These are phyloP conservation scores for Microbotryum violaceum DNA, from an alignment of 1,284 basidiomycete genomes.

Conservation along the genomic window DNA sequence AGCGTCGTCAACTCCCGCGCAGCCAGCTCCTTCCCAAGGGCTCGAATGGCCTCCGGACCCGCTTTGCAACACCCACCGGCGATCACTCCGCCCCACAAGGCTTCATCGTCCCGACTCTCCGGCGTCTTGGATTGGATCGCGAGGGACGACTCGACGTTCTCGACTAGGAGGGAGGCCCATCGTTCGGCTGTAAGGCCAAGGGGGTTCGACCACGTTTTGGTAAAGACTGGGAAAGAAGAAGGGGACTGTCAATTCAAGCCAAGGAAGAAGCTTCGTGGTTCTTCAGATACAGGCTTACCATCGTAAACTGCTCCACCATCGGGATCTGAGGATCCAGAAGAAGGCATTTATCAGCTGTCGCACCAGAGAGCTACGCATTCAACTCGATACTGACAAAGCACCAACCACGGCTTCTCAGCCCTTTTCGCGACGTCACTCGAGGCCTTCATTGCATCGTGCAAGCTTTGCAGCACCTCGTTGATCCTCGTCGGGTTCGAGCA, in stretches of 20 bases:
- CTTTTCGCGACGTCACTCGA: neutral
- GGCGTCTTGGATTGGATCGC: neutral
- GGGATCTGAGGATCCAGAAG: slow-evolving; percentile 12
- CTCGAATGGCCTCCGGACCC: slow-evolving; percentile 16
- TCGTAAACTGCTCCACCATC: slow-evolving; percentile 29
- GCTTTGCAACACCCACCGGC: slow-evolving; percentile 30
- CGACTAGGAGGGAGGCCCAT: slow-evolving; percentile 17
- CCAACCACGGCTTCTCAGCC: slow-evolving; percentile 15
- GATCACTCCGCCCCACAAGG: slow-evolving; percentile 11
- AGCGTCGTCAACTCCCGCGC: too few species aligned
- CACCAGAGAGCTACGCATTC: neutral
- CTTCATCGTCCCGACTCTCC: neutral
- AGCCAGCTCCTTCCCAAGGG: slow-evolving; percentile 8
- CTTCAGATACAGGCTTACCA: neutral
- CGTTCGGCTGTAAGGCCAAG: slow-evolving; percentile 14
- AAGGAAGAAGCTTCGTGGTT: neutral
- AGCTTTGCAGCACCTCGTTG: neutral
- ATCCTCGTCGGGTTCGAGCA: slow-evolving; percentile 20
- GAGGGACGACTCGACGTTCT: slow-evolving; percentile 6
- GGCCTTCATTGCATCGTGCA: neutral
- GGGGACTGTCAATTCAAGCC: too few species aligned
- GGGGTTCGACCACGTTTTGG: slow-evolving; percentile 24
- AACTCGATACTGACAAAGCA: slow-evolving; percentile 15
- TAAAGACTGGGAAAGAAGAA: slow-evolving; percentile 2
- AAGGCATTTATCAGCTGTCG: neutral